Base-by-base conservation (phyloP, 805 yeast species). In the Zygotorulaspora sp. region DNA sequence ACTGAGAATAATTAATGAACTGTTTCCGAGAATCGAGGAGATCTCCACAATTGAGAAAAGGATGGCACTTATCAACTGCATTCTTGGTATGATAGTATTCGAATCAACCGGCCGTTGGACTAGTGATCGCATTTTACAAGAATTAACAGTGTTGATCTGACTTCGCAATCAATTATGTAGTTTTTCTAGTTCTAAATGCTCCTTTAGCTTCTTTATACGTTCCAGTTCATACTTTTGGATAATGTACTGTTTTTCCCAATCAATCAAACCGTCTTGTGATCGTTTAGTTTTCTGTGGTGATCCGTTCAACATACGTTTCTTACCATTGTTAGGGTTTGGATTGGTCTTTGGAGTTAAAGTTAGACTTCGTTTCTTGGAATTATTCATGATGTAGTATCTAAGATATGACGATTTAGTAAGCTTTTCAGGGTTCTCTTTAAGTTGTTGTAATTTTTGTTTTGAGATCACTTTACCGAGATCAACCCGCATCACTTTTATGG, bases 81-180 rank as follows among this genome's bases (percentile, higher is more conserved):
- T 73, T 55, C 12, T 63, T 55, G 55, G 74, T 63, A 35, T 68
- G 74, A 50, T 57, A 55, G 19, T 68, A 55, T 62, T 70, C 61
- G 66, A 73, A 62, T 57, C 78, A 63, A 36, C 71, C 57, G 49
- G 62, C 65, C 35, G 69, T 68, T 50, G 51, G 48, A 23, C 25
- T 25, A 37, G 47, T 25, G 29, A 36, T 10, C 29, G 27, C n/a
- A 32, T 51, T 10, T 38, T 49, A n/a, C 17, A 36, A 20, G 44
- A 38, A 28, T 38, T 49, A 21, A n/a, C n/a, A n/a, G n/a, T n/a
- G n/a, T n/a, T n/a, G n/a, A n/a, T n/a, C n/a, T n/a, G n/a, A n/a
- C n/a, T n/a, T n/a, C n/a, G n/a, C n/a, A n/a, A n/a, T n/a, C n/a
- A 16, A 20, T 28, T 30, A 36, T 40, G 36, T 27, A 30, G 27